Base-by-base conservation (phyloP, 108 stramenopile species). In the Skeletonema marinoi region DNA sequence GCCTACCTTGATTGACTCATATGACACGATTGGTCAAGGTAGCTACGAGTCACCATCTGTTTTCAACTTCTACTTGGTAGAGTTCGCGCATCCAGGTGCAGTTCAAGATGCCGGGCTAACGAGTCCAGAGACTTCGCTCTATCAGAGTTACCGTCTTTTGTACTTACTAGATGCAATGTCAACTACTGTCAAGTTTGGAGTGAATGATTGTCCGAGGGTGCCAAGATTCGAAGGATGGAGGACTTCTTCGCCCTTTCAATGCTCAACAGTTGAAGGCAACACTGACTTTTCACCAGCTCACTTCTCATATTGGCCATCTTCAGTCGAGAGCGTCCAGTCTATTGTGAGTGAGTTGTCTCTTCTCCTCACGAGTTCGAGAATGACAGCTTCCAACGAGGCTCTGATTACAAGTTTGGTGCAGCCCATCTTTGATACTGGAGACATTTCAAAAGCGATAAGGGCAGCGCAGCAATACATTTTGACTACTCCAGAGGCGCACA, bases 11-110 rank as follows among this genome's bases (percentile, higher is more conserved):
- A 4, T 56, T 56, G 46, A 71, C 13, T 25, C 86, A n/a, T 54
- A 70, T 19, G 71, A 73, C 58, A 46, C 41, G 9, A 84, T 90
- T 32, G 91, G 89, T 25, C 32, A 82, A 71, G 65, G 61, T 16
- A 39, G 61, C 33, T 78, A 81, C 63, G 74, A 87, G 64, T 54
- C 75, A 12, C 89, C 88, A 25, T 65, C 66, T 35, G 86, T 93
- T 3, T 93, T 90, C 68, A 85, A 84, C 11, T 93, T 85, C 56
- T 93, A 88, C 69, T 42, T 78, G 1, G 87, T 90, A 6, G 87
- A 88, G 31, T 88, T 79, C 61, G n/a, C 56, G 3, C 77, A 88
- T 46, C 31, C 68, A 38, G 80, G 85, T 38, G 29, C 8, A 3
- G 32, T 79, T 19, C 36, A 59, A 30, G 11, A 35, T 30, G 80